Evolutionary conservation across 441 rosid genomes (phyloP).

Genomic region (Biscutella auriculata): DNA sequence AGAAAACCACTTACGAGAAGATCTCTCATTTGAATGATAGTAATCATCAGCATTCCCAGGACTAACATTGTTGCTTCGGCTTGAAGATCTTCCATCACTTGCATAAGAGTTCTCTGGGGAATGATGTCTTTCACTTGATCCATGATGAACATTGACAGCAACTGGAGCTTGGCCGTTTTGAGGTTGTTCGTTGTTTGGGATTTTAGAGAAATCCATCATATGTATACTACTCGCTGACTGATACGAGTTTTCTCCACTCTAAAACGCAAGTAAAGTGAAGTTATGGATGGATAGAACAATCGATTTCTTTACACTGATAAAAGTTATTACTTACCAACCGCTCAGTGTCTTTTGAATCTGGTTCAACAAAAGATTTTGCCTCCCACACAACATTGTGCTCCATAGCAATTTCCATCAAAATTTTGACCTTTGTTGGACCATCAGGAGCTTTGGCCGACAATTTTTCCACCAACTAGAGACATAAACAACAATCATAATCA

Average conservation of each 20-base stretch:
- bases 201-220: conserved; percentile 24
- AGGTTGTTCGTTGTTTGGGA: conserved; percentile 30
- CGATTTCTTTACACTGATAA: background rate
- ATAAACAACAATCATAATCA: background rate
- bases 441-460: conserved; percentile 75
- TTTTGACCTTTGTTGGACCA: conserved; percentile 69
- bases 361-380: conserved; percentile 49
- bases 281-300: background rate
- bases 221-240: conserved; percentile 32
- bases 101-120: conserved; percentile 22
- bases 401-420: conserved; percentile 60
- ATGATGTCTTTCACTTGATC: conserved; percentile 28
- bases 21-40: conserved; percentile 26
- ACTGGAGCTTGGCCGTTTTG: conserved; percentile 25
- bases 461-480: conserved; percentile 66
- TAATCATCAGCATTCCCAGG: conserved; percentile 19
- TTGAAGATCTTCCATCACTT: conserved; percentile 24
- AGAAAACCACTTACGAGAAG: conserved; percentile 31
- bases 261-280: conserved; percentile 2
- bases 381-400: conserved; percentile 78
- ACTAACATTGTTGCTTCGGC: conserved; percentile 20
- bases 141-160: conserved; percentile 21
- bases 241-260: conserved; percentile 62
- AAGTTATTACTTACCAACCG: conserved; percentile 45
- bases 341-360: conserved; percentile 37